phyloP scores from a whole-genome alignment of 2,329 filamentous ascomycete genomes.

The Saccharata proteae region DNA sequence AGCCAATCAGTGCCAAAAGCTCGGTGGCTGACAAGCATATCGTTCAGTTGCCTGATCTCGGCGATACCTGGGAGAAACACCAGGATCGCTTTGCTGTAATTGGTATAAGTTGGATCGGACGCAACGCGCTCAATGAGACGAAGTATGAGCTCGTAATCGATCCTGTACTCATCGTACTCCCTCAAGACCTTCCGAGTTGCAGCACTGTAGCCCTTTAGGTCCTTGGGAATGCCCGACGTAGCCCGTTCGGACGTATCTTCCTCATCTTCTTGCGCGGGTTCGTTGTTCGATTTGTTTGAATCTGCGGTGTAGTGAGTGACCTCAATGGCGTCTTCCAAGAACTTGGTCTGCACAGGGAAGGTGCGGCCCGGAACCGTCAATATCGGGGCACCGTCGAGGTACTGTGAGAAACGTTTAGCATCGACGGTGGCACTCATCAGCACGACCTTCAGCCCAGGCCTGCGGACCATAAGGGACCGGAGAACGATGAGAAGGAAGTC shows the following conservation, averaged over 20 bases:
- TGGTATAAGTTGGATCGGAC: constrained; percentile 49
- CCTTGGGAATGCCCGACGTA: constrained; percentile 47
- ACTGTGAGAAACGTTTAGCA: constrained; percentile 79
- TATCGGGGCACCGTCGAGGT: constrained; percentile 74
- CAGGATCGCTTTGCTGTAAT: constrained; percentile 82
- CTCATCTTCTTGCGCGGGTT: constrained; percentile 30
- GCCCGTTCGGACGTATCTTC: constrained; percentile 36
- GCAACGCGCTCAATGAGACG: constrained; percentile 69
- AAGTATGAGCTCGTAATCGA: constrained; percentile 78
- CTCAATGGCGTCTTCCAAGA: constrained; percentile 87
- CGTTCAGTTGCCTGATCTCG: constrained; percentile 81
- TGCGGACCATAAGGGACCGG: constrained; percentile 62
- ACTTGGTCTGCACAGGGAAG: constrained; percentile 80
- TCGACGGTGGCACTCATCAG: constrained; percentile 98
- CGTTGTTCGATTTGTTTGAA: constrained; percentile 25
- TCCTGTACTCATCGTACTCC: constrained; percentile 78
- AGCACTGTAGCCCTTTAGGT: constrained; percentile 60
- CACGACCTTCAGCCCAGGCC: constrained; percentile 79
- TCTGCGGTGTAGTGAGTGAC: constrained; percentile 55
- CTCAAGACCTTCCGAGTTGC: constrained; percentile 63
- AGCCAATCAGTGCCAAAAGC: constrained; percentile 69
- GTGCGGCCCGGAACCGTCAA: constrained; percentile 86
- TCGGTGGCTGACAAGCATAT: constrained; percentile 66
- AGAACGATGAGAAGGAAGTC: constrained; percentile 92
- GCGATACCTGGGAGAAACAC: constrained; percentile 91